Conservation (phyloP, 2,329 filamentous ascomycete genomes). For the Stylonectria norvegica region DNA sequence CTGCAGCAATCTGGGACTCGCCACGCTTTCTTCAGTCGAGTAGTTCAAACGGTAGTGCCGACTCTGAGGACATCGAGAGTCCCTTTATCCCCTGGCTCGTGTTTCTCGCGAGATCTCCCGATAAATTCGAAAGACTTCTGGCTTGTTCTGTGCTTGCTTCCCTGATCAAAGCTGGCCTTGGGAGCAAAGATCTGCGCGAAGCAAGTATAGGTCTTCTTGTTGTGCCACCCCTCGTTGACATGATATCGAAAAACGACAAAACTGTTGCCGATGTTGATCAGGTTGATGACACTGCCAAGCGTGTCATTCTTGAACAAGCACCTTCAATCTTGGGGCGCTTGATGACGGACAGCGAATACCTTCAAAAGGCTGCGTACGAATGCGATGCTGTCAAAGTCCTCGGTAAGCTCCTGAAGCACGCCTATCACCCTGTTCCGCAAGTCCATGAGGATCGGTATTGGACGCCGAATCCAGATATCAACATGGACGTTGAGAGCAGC, state of each 20-base stretch:
- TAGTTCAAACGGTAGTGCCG: conserved; percentile 30
- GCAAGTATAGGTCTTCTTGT: conserved; percentile 63
- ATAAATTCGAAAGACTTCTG: conserved; percentile 60
- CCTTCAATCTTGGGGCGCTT: conserved; percentile 75
- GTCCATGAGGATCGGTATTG: conserved; percentile 33
- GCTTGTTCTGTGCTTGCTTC: conserved; percentile 67
- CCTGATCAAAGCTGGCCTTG: conserved; percentile 65
- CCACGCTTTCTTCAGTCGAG: conserved; percentile 29
- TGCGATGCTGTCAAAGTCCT: conserved; percentile 47
- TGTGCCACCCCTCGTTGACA: conserved; percentile 65
- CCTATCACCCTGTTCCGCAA: conserved; percentile 45
- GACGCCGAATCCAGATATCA: conserved; percentile 37
- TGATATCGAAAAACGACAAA: conserved; percentile 50
- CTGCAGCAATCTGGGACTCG: conserved; percentile 32
- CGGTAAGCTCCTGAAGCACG: conserved; percentile 47
- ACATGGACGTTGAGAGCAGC: conserved; percentile 32
- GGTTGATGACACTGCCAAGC: conserved; percentile 34
- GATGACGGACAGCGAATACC: conserved; percentile 70
- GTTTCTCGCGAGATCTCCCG: conserved; percentile 55
- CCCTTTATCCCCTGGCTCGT: conserved; percentile 73
- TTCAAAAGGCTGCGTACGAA: conserved; percentile 82
- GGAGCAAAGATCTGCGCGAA: conserved; percentile 58
- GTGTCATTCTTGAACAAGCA: conserved; percentile 61
- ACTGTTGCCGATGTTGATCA: conserved; percentile 40
- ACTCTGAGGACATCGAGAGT: conserved; percentile 62